Conservation (phyloP, 2,329 filamentous ascomycete genomes). For the Talaromyces verruculosus region DNA sequence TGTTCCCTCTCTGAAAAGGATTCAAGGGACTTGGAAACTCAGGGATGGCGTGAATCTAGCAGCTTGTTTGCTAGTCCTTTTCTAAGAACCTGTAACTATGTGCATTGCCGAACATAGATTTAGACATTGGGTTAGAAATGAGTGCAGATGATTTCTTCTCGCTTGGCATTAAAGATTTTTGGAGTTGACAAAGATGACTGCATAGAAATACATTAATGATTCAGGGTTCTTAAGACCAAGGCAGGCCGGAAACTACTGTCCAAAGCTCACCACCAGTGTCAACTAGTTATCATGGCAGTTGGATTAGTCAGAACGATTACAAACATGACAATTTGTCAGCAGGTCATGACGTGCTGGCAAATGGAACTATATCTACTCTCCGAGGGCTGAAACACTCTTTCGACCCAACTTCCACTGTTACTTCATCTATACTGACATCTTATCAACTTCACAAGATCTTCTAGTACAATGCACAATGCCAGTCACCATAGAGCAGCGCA, state of each 20-base stretch:
- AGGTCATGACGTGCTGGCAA: neutral
- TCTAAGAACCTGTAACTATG: neutral
- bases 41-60: neutral
- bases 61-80: neutral
- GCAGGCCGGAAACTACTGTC: no score
- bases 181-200: no score
- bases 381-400: neutral
- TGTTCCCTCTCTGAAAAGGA: neutral
- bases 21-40: neutral
- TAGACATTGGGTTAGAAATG: neutral
- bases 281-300: no score
- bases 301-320: constrained; percentile 3
- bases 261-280: no score
- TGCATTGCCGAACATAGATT: neutral
- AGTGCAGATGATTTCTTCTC: neutral
- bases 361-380: neutral
- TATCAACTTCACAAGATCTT: neutral
- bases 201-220: no score
- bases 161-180: neutral
- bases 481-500: constrained; percentile 25
- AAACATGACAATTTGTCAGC: neutral
- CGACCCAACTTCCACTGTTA: neutral
- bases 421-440: neutral
- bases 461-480: constrained; percentile 23
- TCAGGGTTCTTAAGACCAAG: no score